Percentiles rank a stretch among this genome's conserved stretches.
Conservation (phyloP, 768 basidiomycete species). For the Serendipita sp. region DNA sequence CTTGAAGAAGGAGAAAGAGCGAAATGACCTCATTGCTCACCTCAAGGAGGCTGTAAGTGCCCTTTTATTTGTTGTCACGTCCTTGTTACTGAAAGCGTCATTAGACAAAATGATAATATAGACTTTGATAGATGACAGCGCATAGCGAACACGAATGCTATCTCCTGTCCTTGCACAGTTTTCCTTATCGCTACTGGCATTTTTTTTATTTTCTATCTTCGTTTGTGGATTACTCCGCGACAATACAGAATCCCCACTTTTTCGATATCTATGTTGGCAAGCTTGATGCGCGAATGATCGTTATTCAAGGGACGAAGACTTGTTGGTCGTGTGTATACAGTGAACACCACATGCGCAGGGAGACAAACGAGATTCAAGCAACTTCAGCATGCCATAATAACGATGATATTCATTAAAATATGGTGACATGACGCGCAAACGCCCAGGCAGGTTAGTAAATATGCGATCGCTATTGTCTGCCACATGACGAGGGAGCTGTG, state of each 20-base stretch:
- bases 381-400: too few species aligned
- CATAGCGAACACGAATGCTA: background rate
- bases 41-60: slow-evolving; percentile 56
- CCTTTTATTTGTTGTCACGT: background rate
- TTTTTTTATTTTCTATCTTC: slow-evolving; percentile 1
- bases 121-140: background rate
- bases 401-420: too few species aligned
- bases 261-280: too few species aligned
- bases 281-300: too few species aligned
- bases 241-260: slow-evolving; percentile 2
- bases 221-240: background rate
- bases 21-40: slow-evolving; percentile 80
- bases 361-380: too few species aligned
- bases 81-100: background rate
- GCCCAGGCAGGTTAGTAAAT: too few species aligned
- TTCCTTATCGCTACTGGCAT: background rate
- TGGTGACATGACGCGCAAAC: too few species aligned
- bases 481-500: too few species aligned
- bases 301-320: too few species aligned
- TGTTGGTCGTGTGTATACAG: too few species aligned
- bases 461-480: too few species aligned
- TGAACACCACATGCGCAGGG: too few species aligned
- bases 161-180: background rate
- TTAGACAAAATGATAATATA: slow-evolving; percentile 7
- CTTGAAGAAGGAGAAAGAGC: slow-evolving; percentile 96